Evolutionary conservation across 148 eudicot genomes (phyloP).

Genomic region (Pharnaceum exiguum): DNA sequence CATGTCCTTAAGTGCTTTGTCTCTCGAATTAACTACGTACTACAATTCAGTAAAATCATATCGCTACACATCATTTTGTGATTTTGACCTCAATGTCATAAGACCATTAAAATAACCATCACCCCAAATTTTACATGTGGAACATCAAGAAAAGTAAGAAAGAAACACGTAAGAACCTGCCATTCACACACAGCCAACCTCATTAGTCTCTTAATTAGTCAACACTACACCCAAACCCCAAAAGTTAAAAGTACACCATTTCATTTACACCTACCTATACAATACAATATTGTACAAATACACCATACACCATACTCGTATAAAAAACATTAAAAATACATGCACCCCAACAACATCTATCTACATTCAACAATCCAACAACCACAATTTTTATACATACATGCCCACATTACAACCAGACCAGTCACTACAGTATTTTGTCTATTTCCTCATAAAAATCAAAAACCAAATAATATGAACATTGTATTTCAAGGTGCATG

Average conservation of each 20-base stretch:
- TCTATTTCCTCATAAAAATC: too few relatives aligned
- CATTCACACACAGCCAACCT: slow-evolving; percentile 13
- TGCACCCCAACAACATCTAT: too few relatives aligned
- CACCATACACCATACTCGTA: too few relatives aligned
- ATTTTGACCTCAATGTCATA: not conserved
- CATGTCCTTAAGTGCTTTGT: too few relatives aligned
- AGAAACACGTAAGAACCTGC: slow-evolving; percentile 24
- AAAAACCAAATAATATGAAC: too few relatives aligned
- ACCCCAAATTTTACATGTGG: slow-evolving; percentile 3
- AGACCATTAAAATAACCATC: not conserved
- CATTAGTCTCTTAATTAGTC: slow-evolving; percentile 12
- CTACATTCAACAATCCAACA: too few relatives aligned
- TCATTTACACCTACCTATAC: not conserved
- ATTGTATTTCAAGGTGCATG: too few relatives aligned
- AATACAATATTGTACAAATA: not conserved
- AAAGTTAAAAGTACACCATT: not conserved
- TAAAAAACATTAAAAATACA: not conserved
- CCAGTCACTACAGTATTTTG: too few relatives aligned
- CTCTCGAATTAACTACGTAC: too few relatives aligned
- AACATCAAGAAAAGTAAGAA: slow-evolving; percentile 1
- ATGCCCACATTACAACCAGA: too few relatives aligned
- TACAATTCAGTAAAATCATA: too few relatives aligned
- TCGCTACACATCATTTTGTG: too few relatives aligned
- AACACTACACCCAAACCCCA: slow-evolving; percentile 17
- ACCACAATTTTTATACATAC: not conserved